These are phyloP conservation scores for Mycena filopes DNA, from an alignment of 768 basidiomycete genomes.

Conservation along the genomic window DNA sequence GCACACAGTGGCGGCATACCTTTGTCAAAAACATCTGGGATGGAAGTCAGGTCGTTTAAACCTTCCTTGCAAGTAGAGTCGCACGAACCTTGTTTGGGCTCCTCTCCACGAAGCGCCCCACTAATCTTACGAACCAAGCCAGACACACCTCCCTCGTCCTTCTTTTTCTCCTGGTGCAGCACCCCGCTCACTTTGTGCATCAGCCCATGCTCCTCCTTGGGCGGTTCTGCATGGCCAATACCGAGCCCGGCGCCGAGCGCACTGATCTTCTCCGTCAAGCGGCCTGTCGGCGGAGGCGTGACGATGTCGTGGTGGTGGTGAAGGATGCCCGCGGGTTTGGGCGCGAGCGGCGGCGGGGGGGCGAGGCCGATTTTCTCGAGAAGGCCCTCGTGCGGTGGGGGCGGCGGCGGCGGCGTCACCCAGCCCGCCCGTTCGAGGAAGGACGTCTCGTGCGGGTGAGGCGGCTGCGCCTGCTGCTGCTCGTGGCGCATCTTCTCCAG, in stretches of 20 bases:
- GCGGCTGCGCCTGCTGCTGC: constrained; percentile 1
- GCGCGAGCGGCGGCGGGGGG: constrained; percentile 15
- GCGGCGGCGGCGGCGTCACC: constrained; percentile 16
- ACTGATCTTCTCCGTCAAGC: constrained; percentile 8
- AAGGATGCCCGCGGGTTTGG: constrained; percentile 17
- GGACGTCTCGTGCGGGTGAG: constrained; percentile 17
- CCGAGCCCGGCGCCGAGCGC: not conserved
- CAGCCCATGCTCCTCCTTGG: constrained; percentile 20
- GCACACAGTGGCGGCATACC: not conserved
- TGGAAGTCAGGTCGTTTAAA: not conserved
- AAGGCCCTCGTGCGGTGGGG: constrained; percentile 8
- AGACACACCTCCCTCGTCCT: constrained; percentile 10
- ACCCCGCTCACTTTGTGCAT: constrained; percentile 19
- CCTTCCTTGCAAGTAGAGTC: too few species aligned
- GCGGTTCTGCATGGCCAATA: not conserved
- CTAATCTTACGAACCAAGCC: constrained; percentile 16
- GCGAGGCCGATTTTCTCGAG: constrained; percentile 15
- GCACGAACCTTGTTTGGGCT: constrained; percentile 14
- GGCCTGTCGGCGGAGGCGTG: constrained; percentile 2
- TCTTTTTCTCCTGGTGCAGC: constrained; percentile 3
- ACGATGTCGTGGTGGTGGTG: constrained; percentile 3
- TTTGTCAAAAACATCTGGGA: constrained; percentile 15
- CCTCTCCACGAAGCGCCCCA: constrained; percentile 5
- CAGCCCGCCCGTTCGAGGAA: constrained; percentile 15
- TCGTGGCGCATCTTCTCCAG: constrained; percentile 23